A percentile compares a stretch with the other conserved stretches of the same genome.
Conservation (phyloP, 2,329 filamentous ascomycete genomes). For the Fusarium dlaminii region DNA sequence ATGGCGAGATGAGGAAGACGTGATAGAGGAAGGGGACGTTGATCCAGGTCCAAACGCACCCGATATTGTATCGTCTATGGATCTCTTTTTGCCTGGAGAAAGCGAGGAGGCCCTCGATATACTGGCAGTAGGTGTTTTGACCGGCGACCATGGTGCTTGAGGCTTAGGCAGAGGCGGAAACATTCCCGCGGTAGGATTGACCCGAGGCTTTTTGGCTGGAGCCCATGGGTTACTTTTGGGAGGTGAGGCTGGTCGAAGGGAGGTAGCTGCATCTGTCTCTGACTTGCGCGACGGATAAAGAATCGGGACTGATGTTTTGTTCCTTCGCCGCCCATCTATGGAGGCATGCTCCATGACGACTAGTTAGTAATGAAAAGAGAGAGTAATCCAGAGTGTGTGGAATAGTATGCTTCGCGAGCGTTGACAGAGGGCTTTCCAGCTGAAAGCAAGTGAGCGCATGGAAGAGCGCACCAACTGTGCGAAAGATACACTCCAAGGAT, state of each 20-base stretch:
- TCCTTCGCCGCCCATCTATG: constrained; percentile 42
- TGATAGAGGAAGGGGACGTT: constrained; percentile 34
- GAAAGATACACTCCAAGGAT: constrained; percentile 20
- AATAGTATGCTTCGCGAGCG: neutral
- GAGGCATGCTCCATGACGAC: constrained; percentile 38
- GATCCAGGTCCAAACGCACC: constrained; percentile 12
- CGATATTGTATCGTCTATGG: constrained; percentile 11
- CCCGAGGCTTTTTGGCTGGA: neutral
- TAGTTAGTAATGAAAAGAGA: neutral
- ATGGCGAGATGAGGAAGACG: constrained; percentile 35
- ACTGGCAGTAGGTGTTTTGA: constrained; percentile 6
- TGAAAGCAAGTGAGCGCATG: constrained; percentile 24
- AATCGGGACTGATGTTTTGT: constrained; percentile 16
- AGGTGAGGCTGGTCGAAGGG: constrained; percentile 46
- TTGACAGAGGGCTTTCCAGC: neutral
- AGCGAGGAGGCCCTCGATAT: constrained; percentile 25
- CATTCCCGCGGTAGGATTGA: constrained; percentile 3
- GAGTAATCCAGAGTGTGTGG: neutral
- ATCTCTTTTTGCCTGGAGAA: constrained; percentile 10
- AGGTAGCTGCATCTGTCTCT: constrained; percentile 13
- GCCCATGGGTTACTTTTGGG: constrained; percentile 48
- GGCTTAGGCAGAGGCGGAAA: constrained; percentile 39
- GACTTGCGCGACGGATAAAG: constrained; percentile 16
- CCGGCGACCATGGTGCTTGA: neutral
- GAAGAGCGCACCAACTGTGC: constrained; percentile 19